Percentiles rank a stretch among this genome's conserved stretches.
Conservation (phyloP, 2,329 filamentous ascomycete genomes). For the Hirsutella minnesotensis region DNA sequence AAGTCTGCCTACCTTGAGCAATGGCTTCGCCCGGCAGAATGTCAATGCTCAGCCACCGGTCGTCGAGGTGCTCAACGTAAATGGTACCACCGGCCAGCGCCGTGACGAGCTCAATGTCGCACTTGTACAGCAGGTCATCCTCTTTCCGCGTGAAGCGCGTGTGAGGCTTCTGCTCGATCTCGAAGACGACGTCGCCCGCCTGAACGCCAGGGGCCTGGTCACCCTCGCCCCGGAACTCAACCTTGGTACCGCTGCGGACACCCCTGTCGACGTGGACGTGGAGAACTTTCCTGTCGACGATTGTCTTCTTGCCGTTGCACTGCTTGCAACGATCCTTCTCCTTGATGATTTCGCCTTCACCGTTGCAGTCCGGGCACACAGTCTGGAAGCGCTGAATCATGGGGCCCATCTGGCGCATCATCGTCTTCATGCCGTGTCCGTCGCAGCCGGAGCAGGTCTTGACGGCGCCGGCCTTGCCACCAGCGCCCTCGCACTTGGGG, state of each 20-base stretch:
- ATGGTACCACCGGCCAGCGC: slow-evolving; percentile 85
- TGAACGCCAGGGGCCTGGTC: slow-evolving; percentile 90
- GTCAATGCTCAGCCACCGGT: slow-evolving; percentile 89
- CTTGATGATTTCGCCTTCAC: slow-evolving; percentile 91
- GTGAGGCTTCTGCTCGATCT: slow-evolving; percentile 99
- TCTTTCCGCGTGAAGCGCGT: slow-evolving; percentile 88
- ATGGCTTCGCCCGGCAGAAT: slow-evolving; percentile 93
- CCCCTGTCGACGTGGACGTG: slow-evolving; percentile 96
- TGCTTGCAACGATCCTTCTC: slow-evolving; percentile 97
- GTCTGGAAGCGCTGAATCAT: slow-evolving; percentile 99
- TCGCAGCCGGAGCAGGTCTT: slow-evolving; percentile 86
- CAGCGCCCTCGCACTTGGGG: slow-evolving; percentile 82
- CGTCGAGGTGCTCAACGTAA: slow-evolving; percentile 91
- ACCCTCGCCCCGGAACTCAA: slow-evolving; percentile 93
- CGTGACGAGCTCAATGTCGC: slow-evolving; percentile 90
- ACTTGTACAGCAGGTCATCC: slow-evolving; percentile 90
- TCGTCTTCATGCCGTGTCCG: slow-evolving; percentile 96
- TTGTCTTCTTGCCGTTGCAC: slow-evolving; percentile 94
- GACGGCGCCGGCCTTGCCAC: slow-evolving; percentile 96
- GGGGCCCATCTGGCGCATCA: slow-evolving; percentile 99
- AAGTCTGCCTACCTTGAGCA: slow-evolving; percentile 58
- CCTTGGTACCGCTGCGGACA: slow-evolving; percentile 86
- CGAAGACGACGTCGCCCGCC: slow-evolving; percentile 93
- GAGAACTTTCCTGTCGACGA: slow-evolving; percentile 93
- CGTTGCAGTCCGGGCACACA: slow-evolving; percentile 94